These are phyloP conservation scores for Mesostigma viride DNA, from an alignment of 139 green algal species.

Conservation along the genomic window DNA sequence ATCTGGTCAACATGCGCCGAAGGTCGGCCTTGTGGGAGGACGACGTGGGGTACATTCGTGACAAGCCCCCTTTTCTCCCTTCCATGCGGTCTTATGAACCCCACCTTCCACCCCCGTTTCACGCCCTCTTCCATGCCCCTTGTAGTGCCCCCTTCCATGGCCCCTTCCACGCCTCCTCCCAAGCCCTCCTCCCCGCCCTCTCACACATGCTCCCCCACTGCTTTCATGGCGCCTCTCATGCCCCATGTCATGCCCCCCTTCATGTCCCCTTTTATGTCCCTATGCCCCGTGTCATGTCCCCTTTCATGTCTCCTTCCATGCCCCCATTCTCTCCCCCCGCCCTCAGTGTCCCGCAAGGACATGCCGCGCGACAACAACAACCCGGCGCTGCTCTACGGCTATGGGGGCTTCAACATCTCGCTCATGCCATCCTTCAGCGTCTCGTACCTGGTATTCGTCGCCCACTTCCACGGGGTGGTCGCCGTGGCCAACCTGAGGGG, in stretches of 20 bases:
- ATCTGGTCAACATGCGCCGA: too few species aligned
- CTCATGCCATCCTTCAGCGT: slow-evolving; percentile 68
- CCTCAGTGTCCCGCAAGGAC: slow-evolving; percentile 38
- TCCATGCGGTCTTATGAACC: too few species aligned
- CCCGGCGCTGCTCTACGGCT: slow-evolving; percentile 81
- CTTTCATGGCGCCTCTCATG: background rate
- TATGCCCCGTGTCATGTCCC: background rate
- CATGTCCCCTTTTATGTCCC: background rate
- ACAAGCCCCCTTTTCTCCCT: too few species aligned
- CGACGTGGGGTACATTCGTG: too few species aligned
- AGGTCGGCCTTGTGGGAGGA: too few species aligned
- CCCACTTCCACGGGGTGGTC: slow-evolving; percentile 15
- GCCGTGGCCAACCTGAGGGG: slow-evolving; percentile 67
- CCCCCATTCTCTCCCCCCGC: background rate
- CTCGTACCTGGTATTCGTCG: slow-evolving; percentile 43
- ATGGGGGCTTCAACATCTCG: slow-evolving; percentile 85
- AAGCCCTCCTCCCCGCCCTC: too few species aligned
- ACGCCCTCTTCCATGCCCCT: too few species aligned
- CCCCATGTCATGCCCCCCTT: background rate
- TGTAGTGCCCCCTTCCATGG: too few species aligned
- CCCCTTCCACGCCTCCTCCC: too few species aligned
- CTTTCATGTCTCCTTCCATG: background rate
- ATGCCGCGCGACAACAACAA: slow-evolving; percentile 44
- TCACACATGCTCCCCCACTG: too few species aligned
- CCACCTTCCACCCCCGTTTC: too few species aligned